Base-by-base conservation (phyloP, 176 grass and related monocot genomes). In the Elaeis guineensis region DNA sequence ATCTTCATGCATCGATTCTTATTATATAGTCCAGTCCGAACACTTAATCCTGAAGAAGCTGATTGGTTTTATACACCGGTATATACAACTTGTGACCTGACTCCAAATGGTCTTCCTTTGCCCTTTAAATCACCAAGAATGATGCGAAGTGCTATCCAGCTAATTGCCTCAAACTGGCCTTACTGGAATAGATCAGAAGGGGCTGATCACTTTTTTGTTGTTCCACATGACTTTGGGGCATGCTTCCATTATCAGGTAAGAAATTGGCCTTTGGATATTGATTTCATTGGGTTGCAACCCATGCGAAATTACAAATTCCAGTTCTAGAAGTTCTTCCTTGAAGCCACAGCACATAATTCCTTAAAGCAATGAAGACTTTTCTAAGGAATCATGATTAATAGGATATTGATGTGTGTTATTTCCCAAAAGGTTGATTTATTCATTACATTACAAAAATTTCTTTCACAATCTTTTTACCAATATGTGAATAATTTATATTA, bases 241-340 rank as follows among this genome's bases (percentile, higher is more conserved):
- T 95, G 90, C 72, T 95, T 95, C 72, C 90, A 95, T 78, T 90
- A 84, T 83, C 90, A 90, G 90, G 90, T 95, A 84, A 59, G 35
- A 44, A 44, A 44, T 44, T 44, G 2, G 35, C 35, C 9, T 44
- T 44, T 11, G 3, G 35, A 44, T 12, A 12, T 12, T 44, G 35
- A 44, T 44, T 12, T 44, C 35, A 1, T 44, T 44, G 35, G 8
- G 35, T 14, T 44, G 35, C 35, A 44, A 12, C 6, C 35, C 35
- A 44, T 12, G 9, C 12, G 35, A 44, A 44, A 44, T 44, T 44
- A 11, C 9, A 44, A 12, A 44, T 44, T 44, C 11, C 11, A 44
- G 11, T 44, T 44, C 11, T 3, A 12, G 11, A 44, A 12, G 9
- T 12, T 44, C 11, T 44, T 44, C 9, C 35, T 44, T 44, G 35